These are phyloP conservation scores for Pigoraptor vietnamica DNA, from an alignment of 78 protist species.

Conservation along the genomic window DNA sequence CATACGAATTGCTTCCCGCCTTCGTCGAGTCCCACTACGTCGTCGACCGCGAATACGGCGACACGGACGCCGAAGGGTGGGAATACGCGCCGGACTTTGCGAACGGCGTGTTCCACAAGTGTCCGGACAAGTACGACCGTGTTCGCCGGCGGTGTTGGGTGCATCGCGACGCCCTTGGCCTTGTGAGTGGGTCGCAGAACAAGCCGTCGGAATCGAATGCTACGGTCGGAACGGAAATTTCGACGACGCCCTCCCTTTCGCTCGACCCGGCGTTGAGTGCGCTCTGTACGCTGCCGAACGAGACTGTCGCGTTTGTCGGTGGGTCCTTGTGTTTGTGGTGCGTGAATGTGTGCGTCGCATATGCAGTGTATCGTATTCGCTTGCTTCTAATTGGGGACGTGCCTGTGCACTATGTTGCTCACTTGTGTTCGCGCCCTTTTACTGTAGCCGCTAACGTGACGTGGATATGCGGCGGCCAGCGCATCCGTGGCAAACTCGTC, in stretches of 20 bases:
- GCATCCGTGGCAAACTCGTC: neutral
- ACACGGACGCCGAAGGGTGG: neutral
- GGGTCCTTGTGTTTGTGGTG: neutral
- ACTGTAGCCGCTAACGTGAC: neutral
- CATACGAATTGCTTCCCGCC: neutral
- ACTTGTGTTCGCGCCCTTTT: neutral
- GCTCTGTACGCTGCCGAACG: neutral
- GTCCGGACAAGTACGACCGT: neutral
- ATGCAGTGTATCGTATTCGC: neutral
- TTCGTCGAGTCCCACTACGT: neutral
- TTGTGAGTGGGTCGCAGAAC: neutral
- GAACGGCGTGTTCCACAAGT: neutral
- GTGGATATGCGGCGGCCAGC: neutral
- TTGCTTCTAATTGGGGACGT: neutral
- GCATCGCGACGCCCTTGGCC: neutral
- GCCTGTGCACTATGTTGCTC: neutral
- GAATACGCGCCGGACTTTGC: neutral
- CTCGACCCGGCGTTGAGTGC: neutral
- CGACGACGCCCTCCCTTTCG: no score
- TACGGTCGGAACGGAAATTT: no score
- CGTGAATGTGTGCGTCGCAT: neutral
- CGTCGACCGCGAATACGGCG: neutral
- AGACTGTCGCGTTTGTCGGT: neutral
- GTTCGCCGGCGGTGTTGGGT: neutral
- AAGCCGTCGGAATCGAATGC: neutral